These are phyloP conservation scores for Cyclotella choctawhatcheeana DNA, from an alignment of 108 stramenopile genomes.

Conservation along the genomic window DNA sequence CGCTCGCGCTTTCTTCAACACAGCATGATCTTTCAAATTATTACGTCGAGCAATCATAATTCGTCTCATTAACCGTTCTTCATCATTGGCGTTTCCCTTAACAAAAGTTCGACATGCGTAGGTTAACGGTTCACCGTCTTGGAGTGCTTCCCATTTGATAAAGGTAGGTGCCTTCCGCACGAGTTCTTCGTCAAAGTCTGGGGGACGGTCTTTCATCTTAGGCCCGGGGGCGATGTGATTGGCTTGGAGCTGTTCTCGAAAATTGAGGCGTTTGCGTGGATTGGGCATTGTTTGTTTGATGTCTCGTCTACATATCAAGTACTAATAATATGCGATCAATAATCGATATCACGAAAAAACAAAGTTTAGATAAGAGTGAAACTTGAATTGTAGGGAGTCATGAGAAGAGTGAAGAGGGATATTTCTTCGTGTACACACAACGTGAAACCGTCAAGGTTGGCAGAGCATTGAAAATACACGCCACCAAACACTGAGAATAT, in stretches of 20 bases:
- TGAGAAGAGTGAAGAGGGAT: no score
- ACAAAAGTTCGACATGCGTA: constrained; percentile 87
- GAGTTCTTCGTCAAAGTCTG: constrained; percentile 81
- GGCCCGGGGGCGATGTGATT: constrained; percentile 62
- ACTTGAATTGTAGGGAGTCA: no score
- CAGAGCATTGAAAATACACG: no score
- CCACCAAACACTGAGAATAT: no score
- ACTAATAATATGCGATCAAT: no score
- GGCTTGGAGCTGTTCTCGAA: not conserved
- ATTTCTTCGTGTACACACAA: no score
- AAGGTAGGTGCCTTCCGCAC: constrained; percentile 81
- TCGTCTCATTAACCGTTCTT: constrained; percentile 90
- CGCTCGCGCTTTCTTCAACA: constrained; percentile 67
- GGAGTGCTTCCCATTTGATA: constrained; percentile 62
- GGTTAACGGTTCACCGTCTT: constrained; percentile 56
- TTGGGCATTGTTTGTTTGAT: constrained; percentile 4
- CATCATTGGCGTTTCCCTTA: constrained; percentile 84
- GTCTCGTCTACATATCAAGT: no score
- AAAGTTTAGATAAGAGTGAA: no score
- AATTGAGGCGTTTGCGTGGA: not conserved
- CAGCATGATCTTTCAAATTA: constrained; percentile 81
- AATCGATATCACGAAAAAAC: no score
- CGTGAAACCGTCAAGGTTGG: no score
- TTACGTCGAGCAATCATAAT: constrained; percentile 92
- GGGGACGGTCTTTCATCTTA: constrained; percentile 83